phyloP scores from a whole-genome alignment of 2,329 filamentous ascomycete genomes.

The Verticillium dahliae region DNA sequence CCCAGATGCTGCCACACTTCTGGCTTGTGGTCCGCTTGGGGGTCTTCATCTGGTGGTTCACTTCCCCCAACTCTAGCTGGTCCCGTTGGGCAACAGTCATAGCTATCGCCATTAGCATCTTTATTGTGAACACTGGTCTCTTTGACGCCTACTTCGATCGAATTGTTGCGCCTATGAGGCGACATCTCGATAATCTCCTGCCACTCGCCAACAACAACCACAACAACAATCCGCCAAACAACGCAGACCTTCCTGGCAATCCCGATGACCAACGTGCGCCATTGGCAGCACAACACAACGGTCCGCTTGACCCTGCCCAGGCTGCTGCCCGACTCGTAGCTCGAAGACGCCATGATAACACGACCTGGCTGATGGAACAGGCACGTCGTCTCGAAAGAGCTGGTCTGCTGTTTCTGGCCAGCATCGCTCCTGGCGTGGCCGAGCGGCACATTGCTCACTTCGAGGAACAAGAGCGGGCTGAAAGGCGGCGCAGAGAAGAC shows the following conservation, averaged over 20 bases:
- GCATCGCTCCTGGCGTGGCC: slow-evolving; percentile 58
- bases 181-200: slow-evolving; percentile 53
- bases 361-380: slow-evolving; percentile 42
- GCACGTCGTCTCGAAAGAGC: slow-evolving; percentile 52
- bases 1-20: slow-evolving; percentile 50
- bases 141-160: slow-evolving; percentile 49
- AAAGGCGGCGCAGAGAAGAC: slow-evolving; percentile 35
- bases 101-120: slow-evolving; percentile 45
- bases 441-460: slow-evolving; percentile 57
- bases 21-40: slow-evolving; percentile 54
- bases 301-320: slow-evolving; percentile 37
- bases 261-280: background rate
- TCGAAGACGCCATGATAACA: slow-evolving; percentile 35
- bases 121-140: slow-evolving; percentile 53
- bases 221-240: slow-evolving; percentile 18
- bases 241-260: slow-evolving; percentile 15
- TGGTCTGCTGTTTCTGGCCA: slow-evolving; percentile 57
- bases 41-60: slow-evolving; percentile 61
- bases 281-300: slow-evolving; percentile 11
- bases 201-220: slow-evolving; percentile 38
- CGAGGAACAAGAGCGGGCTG: slow-evolving; percentile 43
- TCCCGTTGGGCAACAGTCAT: slow-evolving; percentile 51
- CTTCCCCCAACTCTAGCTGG: slow-evolving; percentile 51
- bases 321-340: slow-evolving; percentile 49
- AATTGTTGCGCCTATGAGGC: slow-evolving; percentile 48